phyloP scores from a whole-genome alignment of 2,329 filamentous ascomycete genomes.

The Stagonosporopsis chrysanthemi region DNA sequence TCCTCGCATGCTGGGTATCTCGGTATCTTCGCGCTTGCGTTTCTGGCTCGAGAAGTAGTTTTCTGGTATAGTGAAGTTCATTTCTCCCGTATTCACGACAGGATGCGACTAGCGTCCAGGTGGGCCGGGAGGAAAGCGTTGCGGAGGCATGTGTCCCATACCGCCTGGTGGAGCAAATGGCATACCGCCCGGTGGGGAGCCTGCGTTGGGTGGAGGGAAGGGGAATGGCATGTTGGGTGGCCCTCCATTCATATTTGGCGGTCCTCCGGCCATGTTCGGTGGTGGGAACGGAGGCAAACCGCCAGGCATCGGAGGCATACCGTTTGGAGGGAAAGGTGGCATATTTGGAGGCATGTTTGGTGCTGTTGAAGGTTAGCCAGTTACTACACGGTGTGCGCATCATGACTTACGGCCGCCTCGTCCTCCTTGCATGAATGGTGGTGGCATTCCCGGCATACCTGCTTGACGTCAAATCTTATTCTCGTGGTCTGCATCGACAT shows the following conservation, averaged over 20 bases:
- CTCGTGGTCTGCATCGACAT: not conserved
- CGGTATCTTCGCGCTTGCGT: conserved; percentile 21
- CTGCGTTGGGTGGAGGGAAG: conserved; percentile 35
- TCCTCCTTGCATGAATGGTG: conserved; percentile 50
- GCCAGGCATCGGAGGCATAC: conserved; percentile 46
- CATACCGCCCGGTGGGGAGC: conserved; percentile 44
- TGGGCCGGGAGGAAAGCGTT: conserved; percentile 38
- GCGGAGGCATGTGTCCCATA: conserved; percentile 41
- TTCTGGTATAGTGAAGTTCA: conserved; percentile 8
- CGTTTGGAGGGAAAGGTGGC: conserved; percentile 43
- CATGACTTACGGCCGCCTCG: conserved; percentile 49
- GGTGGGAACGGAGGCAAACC: conserved; percentile 52
- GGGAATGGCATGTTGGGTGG: conserved; percentile 44
- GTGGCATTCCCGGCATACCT: conserved; percentile 49
- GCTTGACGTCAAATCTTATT: conserved; percentile 16
- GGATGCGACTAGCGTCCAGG: conserved; percentile 35
- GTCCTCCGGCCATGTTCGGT: conserved; percentile 9
- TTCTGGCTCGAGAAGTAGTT: conserved; percentile 13
- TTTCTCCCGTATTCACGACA: conserved; percentile 16
- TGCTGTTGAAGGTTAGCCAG: conserved; percentile 14
- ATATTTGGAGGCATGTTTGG: conserved; percentile 43
- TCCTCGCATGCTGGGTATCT: conserved; percentile 29
- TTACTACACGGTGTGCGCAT: not conserved
- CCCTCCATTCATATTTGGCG: conserved; percentile 4
- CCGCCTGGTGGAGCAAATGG: conserved; percentile 50